A percentile compares a stretch with the other conserved stretches of the same genome.
phyloP scores from a whole-genome alignment of 2,329 filamentous ascomycete species.

The Dactylellina sp. region DNA sequence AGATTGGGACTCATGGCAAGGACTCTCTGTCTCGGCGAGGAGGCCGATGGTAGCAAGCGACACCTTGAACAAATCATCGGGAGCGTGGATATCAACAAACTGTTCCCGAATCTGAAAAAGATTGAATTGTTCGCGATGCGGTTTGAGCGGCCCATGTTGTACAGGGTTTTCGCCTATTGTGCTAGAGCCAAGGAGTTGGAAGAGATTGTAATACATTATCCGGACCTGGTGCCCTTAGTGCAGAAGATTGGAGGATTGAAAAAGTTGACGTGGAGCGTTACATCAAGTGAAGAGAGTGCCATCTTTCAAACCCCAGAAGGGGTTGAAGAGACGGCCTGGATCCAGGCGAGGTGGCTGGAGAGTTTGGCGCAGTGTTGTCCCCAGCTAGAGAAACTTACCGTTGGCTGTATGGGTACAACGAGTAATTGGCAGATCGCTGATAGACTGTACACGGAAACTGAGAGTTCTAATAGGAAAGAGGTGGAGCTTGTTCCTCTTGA shows the following conservation, averaged over 20 bases:
- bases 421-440: conserved; percentile 29
- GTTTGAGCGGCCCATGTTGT: conserved; percentile 38
- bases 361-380: conserved; percentile 35
- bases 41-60: conserved; percentile 26
- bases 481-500: conserved; percentile 16
- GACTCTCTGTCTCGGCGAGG: conserved; percentile 28
- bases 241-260: conserved; percentile 28
- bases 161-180: conserved; percentile 43
- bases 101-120: conserved; percentile 30
- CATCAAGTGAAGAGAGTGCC: conserved; percentile 6
- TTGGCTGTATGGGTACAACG: conserved; percentile 17
- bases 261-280: conserved; percentile 45
- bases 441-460: conserved; percentile 26
- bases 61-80: conserved; percentile 40
- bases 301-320: conserved; percentile 14
- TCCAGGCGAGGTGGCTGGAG: conserved; percentile 27
- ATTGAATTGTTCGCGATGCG: conserved; percentile 46
- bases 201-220: conserved; percentile 44
- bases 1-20: conserved; percentile 8
- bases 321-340: conserved; percentile 33
- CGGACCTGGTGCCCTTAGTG: conserved; percentile 45
- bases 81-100: conserved; percentile 29
- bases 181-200: conserved; percentile 12
- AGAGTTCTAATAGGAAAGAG: neutral
- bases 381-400: conserved; percentile 16